phyloP scores from a whole-genome alignment of 352 stramenopile species.

The Sclerospora graminicola region DNA sequence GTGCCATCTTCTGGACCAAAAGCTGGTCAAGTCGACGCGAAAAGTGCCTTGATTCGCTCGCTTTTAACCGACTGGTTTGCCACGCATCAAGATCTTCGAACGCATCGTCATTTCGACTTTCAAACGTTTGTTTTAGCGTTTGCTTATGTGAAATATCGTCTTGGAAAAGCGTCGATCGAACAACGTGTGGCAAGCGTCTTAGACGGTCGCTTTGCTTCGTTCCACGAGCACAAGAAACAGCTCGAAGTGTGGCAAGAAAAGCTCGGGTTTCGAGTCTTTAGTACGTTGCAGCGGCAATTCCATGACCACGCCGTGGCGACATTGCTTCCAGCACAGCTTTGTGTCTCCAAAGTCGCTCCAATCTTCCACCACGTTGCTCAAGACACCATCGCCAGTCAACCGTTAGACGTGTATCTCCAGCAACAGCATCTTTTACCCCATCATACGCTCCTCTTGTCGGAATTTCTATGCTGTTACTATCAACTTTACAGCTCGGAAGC shows the following conservation, averaged over 20 bases:
- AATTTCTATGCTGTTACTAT: slow-evolving; percentile 65
- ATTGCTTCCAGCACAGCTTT: slow-evolving; percentile 44
- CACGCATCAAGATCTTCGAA: slow-evolving; percentile 34
- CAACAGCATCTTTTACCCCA: slow-evolving; percentile 38
- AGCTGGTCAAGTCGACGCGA: slow-evolving; percentile 2
- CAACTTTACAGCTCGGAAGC: slow-evolving; percentile 43
- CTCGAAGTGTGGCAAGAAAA: slow-evolving; percentile 63
- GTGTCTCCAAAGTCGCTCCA: slow-evolving; percentile 31
- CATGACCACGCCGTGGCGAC: slow-evolving; percentile 26
- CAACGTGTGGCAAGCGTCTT: slow-evolving; percentile 36
- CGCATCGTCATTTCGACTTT: slow-evolving; percentile 42
- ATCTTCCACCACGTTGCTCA: slow-evolving; percentile 28
- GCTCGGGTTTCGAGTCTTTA: slow-evolving; percentile 39
- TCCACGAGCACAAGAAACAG: slow-evolving; percentile 47
- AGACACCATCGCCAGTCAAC: slow-evolving; percentile 26
- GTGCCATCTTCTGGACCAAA: too few relatives aligned
- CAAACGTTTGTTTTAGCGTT: slow-evolving; percentile 43
- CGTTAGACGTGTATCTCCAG: slow-evolving; percentile 45
- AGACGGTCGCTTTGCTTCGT: slow-evolving; percentile 44
- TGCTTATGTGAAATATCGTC: slow-evolving; percentile 29
- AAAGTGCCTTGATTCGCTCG: slow-evolving; percentile 17
- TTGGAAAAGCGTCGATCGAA: slow-evolving; percentile 37
- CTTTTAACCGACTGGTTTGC: slow-evolving; percentile 33
- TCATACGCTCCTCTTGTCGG: slow-evolving; percentile 37
- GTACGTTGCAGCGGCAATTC: too few relatives aligned